Evolutionary conservation across 441 rosid species (phyloP).

Genomic region (Erysimum cheiri): DNA sequence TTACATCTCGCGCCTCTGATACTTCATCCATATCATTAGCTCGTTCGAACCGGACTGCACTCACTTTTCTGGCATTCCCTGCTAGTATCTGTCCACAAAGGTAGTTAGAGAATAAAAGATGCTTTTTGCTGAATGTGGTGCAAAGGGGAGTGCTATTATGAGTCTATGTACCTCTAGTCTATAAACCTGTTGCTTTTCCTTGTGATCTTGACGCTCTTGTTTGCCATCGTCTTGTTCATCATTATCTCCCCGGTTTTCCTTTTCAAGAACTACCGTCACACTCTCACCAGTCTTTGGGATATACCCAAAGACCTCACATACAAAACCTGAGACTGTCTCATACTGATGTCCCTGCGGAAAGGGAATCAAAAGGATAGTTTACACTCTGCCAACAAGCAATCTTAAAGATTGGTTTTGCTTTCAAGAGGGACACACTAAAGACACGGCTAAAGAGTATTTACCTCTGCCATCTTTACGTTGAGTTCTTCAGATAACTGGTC

Average conservation of each 20-base stretch:
- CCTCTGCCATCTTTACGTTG: conserved; percentile 94
- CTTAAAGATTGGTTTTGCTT: not conserved
- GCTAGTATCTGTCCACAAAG: conserved; percentile 69
- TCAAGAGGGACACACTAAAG: conserved; percentile 5
- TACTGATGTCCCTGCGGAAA: conserved; percentile 82
- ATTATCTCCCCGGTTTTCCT: conserved; percentile 74
- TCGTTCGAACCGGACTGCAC: conserved; percentile 85
- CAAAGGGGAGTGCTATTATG: not conserved
- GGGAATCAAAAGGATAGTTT: not conserved
- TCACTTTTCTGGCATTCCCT: conserved; percentile 95
- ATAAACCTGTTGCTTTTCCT: conserved; percentile 70
- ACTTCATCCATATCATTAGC: conserved; percentile 56
- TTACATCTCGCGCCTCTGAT: conserved; percentile 68
- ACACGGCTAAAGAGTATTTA: conserved; percentile 35
- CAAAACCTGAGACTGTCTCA: conserved; percentile 95
- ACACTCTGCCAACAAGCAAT: conserved; percentile 5
- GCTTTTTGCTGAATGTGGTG: not conserved
- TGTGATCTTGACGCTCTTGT: conserved; percentile 67
- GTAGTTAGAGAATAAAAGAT: not conserved
- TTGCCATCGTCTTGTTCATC: conserved; percentile 59
- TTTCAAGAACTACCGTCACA: conserved; percentile 76
- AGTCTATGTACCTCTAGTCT: conserved; percentile 74
- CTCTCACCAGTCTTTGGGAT: conserved; percentile 96
- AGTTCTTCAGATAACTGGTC: conserved; percentile 96
- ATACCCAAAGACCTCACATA: conserved; percentile 96